Evolutionary conservation across 345 rosid species (phyloP).

Genomic region (Triadica sebifera): DNA sequence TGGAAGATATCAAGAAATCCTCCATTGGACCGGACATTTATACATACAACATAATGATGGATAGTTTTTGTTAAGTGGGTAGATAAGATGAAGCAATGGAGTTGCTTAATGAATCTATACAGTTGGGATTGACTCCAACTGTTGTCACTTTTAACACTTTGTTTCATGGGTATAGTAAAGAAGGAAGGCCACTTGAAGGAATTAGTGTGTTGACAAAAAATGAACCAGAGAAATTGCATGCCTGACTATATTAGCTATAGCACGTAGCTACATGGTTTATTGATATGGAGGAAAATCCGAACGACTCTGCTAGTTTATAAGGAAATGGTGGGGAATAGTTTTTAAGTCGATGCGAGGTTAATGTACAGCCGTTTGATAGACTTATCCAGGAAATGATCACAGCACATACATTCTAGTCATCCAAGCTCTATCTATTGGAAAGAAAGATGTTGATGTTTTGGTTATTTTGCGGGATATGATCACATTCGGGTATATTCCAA

Average conservation of each 20-base stretch:
- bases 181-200: slow-evolving; percentile 57
- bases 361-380: slow-evolving; percentile 42
- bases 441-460: slow-evolving; percentile 43
- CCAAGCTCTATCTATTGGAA: slow-evolving; percentile 34
- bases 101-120: slow-evolving; percentile 50
- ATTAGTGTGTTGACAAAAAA: slow-evolving; percentile 42
- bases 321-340: slow-evolving; percentile 46
- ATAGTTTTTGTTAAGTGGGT: slow-evolving; percentile 74
- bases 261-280: slow-evolving; percentile 49
- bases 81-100: slow-evolving; percentile 63
- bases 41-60: slow-evolving; percentile 57
- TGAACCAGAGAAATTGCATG: slow-evolving; percentile 30
- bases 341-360: slow-evolving; percentile 41
- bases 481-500: slow-evolving; percentile 34
- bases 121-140: slow-evolving; percentile 44
- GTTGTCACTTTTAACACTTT: slow-evolving; percentile 56
- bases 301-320: slow-evolving; percentile 38
- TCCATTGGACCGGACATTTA: slow-evolving; percentile 46
- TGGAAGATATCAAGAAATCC: slow-evolving; percentile 37
- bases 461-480: slow-evolving; percentile 28
- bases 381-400: slow-evolving; percentile 35
- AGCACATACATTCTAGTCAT: slow-evolving; percentile 34
- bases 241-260: slow-evolving; percentile 53
- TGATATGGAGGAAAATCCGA: slow-evolving; percentile 48
- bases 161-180: slow-evolving; percentile 52